Percentiles rank a stretch among this genome's conserved stretches.
Evolutionary conservation across 345 rosid species (phyloP).

Genomic region (Gossypium arboreum): DNA sequence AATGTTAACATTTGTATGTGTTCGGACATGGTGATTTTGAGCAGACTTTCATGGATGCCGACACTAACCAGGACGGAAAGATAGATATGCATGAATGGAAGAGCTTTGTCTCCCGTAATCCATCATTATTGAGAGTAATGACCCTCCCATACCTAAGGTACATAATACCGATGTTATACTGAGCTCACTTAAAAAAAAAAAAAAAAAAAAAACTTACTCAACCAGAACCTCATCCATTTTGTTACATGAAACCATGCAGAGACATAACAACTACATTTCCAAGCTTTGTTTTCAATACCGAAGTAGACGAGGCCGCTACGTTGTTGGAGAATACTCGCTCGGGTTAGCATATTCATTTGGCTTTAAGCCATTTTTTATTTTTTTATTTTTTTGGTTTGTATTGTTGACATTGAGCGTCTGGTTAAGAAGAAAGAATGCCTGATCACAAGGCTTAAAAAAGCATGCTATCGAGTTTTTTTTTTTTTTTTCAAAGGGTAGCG

Average conservation of each 20-base stretch:
- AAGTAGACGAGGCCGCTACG: constrained; percentile 82
- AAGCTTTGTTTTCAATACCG: constrained; percentile 85
- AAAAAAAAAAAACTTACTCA: not conserved
- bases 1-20: not conserved
- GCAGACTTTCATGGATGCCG: constrained; percentile 93
- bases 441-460: not conserved
- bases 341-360: not conserved
- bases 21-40: not conserved
- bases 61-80: constrained; percentile 79
- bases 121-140: constrained; percentile 87
- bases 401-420: not conserved
- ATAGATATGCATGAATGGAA: constrained; percentile 85
- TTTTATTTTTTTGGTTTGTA: not conserved
- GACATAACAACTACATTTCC: constrained; percentile 95
- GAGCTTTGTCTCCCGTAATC: constrained; percentile 74
- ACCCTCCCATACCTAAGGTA: constrained; percentile 92
- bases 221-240: not conserved
- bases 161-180: not conserved
- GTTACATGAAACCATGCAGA: constrained; percentile 35
- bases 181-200: not conserved
- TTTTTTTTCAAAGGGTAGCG: not conserved
- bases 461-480: not conserved
- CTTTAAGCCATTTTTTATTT: not conserved
- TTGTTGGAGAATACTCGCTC: constrained; percentile 16
- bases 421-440: not conserved